Base-by-base conservation (phyloP, 2,329 filamentous ascomycete species). In the Cercospora beticola region DNA sequence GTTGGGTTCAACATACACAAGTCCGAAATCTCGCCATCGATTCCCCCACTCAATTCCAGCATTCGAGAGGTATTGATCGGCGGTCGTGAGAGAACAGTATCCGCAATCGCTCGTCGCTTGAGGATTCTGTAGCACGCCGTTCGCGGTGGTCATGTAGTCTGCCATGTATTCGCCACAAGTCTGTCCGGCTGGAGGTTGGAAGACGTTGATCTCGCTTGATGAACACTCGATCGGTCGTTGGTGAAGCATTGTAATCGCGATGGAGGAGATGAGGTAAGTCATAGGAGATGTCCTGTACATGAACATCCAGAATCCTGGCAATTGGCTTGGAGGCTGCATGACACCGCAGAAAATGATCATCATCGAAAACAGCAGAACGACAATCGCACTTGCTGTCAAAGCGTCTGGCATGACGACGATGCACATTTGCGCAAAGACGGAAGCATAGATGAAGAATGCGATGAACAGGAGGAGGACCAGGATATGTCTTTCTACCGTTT, bases 251-350 rank as follows among this genome's bases (percentile, higher is more conserved):
- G 86, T 86, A 0, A 89, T 86, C 0, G 93, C 79, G 81, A 95
- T 88, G 21, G 88, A 90, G 8, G 85, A 85, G 31, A 94, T 86
- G 12, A 93, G 82, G 76, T 96, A 96, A 0, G 90, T 93, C 72
- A 96, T 90, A 0, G 93, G 93, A 0, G 90, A 92, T 40, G 92
- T 81, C 57, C 90, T 87, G 79, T 93, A 93, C 89, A 93, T 91
- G 83, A 91, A 92, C 71, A 88, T 87, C 90, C 91, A 93, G 83
- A 93, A 92, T 4, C 86, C 81, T 0, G 91, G 90, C 40, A 93
- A 84, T 2, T 81, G 79, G 3, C 80, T 79, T 0, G 89, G 89
- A 7, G 82, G 81, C 28, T 88, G 88, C 70, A 94, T 85, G 57
- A 94, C 89, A 83, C 89, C 81, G 56, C 68, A 71, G 84, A 93